phyloP scores from a whole-genome alignment of 2,329 filamentous ascomycete genomes.

The Arthroderma sp. region DNA sequence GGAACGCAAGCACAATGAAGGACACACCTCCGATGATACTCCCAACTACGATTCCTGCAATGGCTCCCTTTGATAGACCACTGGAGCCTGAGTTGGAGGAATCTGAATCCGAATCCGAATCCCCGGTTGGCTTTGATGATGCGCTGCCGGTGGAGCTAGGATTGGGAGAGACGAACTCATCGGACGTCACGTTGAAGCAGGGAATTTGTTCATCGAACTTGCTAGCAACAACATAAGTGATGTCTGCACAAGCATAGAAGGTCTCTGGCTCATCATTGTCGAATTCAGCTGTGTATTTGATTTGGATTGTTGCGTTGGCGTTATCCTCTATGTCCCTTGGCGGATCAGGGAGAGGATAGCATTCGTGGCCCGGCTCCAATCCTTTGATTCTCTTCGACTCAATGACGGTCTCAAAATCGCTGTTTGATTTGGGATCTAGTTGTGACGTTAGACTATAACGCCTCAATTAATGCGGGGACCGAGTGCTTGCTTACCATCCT shows the following conservation, averaged over 20 bases:
- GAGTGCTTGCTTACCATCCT: conserved; percentile 28
- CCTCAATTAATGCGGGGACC: background rate
- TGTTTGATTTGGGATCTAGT: conserved; percentile 27
- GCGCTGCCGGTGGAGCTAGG: background rate
- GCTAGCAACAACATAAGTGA: conserved; percentile 29
- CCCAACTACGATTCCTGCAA: conserved; percentile 31
- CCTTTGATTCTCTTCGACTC: conserved; percentile 22
- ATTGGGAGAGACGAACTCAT: conserved; percentile 18
- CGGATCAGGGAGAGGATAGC: conserved; percentile 29
- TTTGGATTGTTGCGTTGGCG: conserved; percentile 34
- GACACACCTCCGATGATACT: conserved; percentile 11
- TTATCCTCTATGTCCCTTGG: conserved; percentile 22
- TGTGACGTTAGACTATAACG: background rate
- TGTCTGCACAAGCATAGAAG: conserved; percentile 36
- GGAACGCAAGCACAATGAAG: conserved; percentile 11
- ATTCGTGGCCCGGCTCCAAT: conserved; percentile 32
- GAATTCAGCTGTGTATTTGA: conserved; percentile 31
- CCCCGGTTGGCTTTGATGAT: conserved; percentile 7
- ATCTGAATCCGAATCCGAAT: conserved; percentile 8
- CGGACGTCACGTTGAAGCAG: conserved; percentile 35
- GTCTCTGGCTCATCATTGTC: conserved; percentile 30
- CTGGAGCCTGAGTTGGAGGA: background rate
- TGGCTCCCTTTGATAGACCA: conserved; percentile 28
- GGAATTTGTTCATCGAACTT: conserved; percentile 30
- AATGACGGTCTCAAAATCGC: conserved; percentile 27